phyloP scores from a whole-genome alignment of 116 monocot species.

The Iris pallida region DNA sequence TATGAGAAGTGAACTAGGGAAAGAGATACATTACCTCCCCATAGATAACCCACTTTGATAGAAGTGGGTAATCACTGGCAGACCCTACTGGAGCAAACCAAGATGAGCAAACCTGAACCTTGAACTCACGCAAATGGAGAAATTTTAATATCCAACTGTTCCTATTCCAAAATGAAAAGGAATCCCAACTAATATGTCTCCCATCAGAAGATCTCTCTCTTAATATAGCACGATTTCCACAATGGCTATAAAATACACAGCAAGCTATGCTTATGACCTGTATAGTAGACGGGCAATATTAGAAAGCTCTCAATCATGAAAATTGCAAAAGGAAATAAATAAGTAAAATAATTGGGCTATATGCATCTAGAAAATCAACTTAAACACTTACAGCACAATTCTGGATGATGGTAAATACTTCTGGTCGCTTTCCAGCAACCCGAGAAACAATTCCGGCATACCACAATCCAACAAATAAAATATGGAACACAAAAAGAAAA shows the following conservation, averaged over 20 bases:
- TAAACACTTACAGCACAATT: slow-evolving; percentile 40
- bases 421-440: slow-evolving; percentile 36
- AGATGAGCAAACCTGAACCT: slow-evolving; percentile 68
- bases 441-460: slow-evolving; percentile 44
- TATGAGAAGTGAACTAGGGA: not conserved
- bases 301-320: not conserved
- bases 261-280: slow-evolving; percentile 52
- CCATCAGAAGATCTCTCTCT: slow-evolving; percentile 19
- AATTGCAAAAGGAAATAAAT: not conserved
- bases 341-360: not conserved
- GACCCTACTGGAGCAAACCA: slow-evolving; percentile 95
- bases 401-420: slow-evolving; percentile 35
- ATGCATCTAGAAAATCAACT: not conserved
- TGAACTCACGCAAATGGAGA: slow-evolving; percentile 30
- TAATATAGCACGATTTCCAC: slow-evolving; percentile 42
- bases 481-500: slow-evolving; percentile 37
- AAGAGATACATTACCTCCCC: slow-evolving; percentile 46
- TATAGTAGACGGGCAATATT: not conserved
- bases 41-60: slow-evolving; percentile 87
- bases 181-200: slow-evolving; percentile 10
- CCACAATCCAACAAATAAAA: slow-evolving; percentile 43
- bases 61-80: slow-evolving; percentile 79
- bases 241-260: slow-evolving; percentile 44
- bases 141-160: slow-evolving; percentile 37
- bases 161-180: slow-evolving; percentile 14